Base-by-base conservation (phyloP, 2,329 filamentous ascomycete species). In the Xylaria sp. region DNA sequence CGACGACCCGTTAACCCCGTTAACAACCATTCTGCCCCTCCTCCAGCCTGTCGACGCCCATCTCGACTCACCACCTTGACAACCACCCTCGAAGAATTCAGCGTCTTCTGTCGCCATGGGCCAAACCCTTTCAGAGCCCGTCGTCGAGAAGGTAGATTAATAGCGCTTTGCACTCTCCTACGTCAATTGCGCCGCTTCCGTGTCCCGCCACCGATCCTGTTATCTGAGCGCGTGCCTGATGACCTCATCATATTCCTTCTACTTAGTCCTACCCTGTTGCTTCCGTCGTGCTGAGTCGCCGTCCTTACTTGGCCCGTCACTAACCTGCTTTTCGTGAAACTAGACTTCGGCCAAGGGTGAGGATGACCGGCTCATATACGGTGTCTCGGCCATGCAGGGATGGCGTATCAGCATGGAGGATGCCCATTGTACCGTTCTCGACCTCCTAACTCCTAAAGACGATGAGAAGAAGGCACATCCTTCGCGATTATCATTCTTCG, bases 371-470 rank as follows among this genome's bases (percentile, higher is more conserved):
- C 90, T 97, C 80, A 83, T 96, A 80, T 99, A 93, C 82, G 96
- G 96, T 79, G 90, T 98, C 74, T 99, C 96, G 74, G 94, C 94
- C 83, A 99, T 99, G 96, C 96, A 99, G 84, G 96, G 96, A 86
- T 99, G 96, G 96, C 92, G 96, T 84, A 98, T 99, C 84, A 97
- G 93, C 86, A 99, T 99, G 96, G 96, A 99, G 82, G 96, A 99
- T 81, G 90, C 96, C 72, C 96, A 99, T 84, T 93, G 93, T 70
- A 88, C 92, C 65, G 85, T 98, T 61, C 92, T 99, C 79, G 93
- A 98, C 81, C 89, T 98, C 74, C 89, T 96, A 77, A 85, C 89
- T 69, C 77, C 80, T 66, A 77, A 82, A 67, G 79, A 79, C 69
- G 80, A 90, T 64, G 86, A 89, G 73, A 87, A 91, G 75, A 89